phyloP scores from a whole-genome alignment of 441 rosid species.

The Mallotus repandus region DNA sequence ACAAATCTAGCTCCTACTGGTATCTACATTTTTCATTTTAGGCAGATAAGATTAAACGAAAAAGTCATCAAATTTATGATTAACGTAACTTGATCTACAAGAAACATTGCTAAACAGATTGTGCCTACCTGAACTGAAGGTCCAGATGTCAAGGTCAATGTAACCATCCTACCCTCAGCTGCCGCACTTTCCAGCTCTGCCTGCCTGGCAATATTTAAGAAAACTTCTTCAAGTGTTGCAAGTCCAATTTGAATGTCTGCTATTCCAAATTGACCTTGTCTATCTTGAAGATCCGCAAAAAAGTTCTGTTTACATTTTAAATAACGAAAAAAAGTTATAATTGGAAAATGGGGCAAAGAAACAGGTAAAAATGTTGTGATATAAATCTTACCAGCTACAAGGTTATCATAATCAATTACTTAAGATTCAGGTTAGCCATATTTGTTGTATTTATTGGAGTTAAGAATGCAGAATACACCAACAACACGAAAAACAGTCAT shows the following conservation, averaged over 20 bases:
- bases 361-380: neutral
- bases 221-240: constrained; percentile 90
- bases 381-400: neutral
- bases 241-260: constrained; percentile 83
- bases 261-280: constrained; percentile 57
- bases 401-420: neutral
- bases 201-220: constrained; percentile 75
- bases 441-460: neutral
- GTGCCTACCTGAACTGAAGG: constrained; percentile 49
- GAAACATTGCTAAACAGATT: neutral
- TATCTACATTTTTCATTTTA: constrained; percentile 44
- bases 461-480: neutral
- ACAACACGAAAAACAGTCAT: neutral
- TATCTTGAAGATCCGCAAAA: constrained; percentile 69
- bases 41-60: neutral
- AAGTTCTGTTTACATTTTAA: constrained; percentile 41
- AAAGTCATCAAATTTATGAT: neutral
- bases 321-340: constrained; percentile 10
- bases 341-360: neutral
- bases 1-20: constrained; percentile 79
- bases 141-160: constrained; percentile 66
- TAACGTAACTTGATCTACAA: neutral
- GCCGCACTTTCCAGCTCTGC: constrained; percentile 88
- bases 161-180: constrained; percentile 60
- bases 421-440: neutral